Evolutionary conservation across 768 basidiomycete genomes (phyloP).

Genomic region (Mycena pura): DNA sequence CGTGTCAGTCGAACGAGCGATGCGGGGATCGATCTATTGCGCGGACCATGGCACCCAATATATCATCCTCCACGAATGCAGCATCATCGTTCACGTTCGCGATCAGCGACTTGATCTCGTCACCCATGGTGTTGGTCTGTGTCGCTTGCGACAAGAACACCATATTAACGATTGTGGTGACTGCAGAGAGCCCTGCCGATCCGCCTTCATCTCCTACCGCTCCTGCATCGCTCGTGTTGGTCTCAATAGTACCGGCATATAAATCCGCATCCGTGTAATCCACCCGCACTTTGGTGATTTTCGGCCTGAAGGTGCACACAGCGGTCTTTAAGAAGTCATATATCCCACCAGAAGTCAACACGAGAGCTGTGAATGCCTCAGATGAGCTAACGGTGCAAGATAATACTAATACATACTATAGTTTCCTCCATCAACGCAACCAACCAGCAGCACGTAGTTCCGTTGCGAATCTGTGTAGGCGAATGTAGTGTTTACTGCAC

Average conservation of each 20-base stretch:
- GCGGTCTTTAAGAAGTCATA: neutral
- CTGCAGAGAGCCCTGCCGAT: neutral
- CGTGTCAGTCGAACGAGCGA: neutral
- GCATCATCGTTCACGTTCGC: neutral
- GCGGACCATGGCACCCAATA: neutral
- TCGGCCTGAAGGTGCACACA: neutral
- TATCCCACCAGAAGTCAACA: neutral
- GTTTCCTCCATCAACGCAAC: neutral
- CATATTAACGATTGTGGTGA: neutral
- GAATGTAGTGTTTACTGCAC: neutral
- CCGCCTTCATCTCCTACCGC: neutral
- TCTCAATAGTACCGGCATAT: neutral
- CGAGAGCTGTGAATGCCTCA: neutral
- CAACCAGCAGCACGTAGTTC: neutral
- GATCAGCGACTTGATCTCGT: too few species aligned
- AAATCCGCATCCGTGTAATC: neutral
- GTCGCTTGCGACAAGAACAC: neutral
- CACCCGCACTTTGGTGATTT: neutral
- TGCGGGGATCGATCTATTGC: neutral
- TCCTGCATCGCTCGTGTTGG: neutral
- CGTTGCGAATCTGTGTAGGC: neutral
- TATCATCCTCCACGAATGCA: neutral
- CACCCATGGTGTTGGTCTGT: neutral
- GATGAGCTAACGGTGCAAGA: too few species aligned
- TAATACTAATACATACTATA: slow-evolving; percentile 4